Evolutionary conservation across 495 filamentous ascomycete genomes (phyloP), one percentile per base, ranked within the genome.

Genomic region (Trichoderma orchidacearum): DNA sequence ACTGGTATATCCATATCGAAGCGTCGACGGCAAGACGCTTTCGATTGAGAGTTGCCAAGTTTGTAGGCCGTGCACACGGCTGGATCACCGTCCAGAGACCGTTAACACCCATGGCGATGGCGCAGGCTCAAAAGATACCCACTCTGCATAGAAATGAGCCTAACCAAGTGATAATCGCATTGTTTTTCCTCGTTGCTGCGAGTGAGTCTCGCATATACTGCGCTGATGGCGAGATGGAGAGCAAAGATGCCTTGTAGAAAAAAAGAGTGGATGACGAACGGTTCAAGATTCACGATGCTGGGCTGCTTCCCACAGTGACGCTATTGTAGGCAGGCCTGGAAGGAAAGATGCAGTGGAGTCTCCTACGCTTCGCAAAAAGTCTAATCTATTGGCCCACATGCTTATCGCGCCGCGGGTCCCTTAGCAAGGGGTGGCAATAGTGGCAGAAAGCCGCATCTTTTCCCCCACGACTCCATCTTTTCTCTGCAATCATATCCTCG

Each of bases 1-100:
- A 98, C 67, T 98, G 93, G 73, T 98, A 98, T 58, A 98, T 96
- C 93, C 93, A 98, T 64, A 97, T 98, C 3, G 90, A 95, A 54
- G 94, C 93, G 70, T 98, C 93, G 68, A 98, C 88, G 29, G 93
- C 93, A 58, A 98, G 83, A 23, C 93, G 89, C 67, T 95, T 96
- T 58, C 85, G 85, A 68, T 96, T 95, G 53, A 98, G 84, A 1
- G 93, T 95, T 66, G 94, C 89, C 62, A 98, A 86, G 70, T 95
- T 95, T 58, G 93, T 90, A 17, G 86, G 86, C 23, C 86, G 83
- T 27, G 92, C 93, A 64, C 86, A 95, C 30, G 93, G 93, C 68
- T 94, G 86, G 58, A 96, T 75, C 51, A 98, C 86, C 36, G 86
- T 89, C 93, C 93, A 98, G 56, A 98, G 89, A 56, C 90, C 90